phyloP scores from a whole-genome alignment of 305 asterid genomes.

The Fraxinus ornus region DNA sequence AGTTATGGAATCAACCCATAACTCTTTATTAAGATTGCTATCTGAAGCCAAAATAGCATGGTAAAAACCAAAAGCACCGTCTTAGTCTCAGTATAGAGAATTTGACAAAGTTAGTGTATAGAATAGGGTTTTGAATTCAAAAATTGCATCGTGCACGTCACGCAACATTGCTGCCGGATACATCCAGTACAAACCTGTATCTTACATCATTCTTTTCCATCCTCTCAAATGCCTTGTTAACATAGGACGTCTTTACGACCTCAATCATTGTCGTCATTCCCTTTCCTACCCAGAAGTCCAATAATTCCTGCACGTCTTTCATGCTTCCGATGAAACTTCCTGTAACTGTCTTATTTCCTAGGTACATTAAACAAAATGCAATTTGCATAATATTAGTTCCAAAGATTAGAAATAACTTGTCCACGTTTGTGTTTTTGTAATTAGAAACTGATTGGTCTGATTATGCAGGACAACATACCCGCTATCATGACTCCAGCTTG shows the following conservation, averaged over 20 bases:
- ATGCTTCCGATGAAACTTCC: conserved; percentile 48
- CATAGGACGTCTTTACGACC: conserved; percentile 39
- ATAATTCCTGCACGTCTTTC: conserved; percentile 37
- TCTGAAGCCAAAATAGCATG: not conserved
- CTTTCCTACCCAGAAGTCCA: conserved; percentile 39
- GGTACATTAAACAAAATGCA: not conserved
- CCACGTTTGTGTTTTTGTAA: not conserved
- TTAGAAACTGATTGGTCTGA: not conserved
- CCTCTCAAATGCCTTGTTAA: conserved; percentile 39
- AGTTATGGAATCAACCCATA: not conserved
- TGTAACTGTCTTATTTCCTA: conserved; percentile 36
- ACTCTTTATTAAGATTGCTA: not conserved
- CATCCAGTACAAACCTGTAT: conserved; percentile 47
- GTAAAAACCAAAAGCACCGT: not conserved
- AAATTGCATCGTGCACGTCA: not conserved
- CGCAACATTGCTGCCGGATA: conserved; percentile 32
- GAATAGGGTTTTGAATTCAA: not conserved
- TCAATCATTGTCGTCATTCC: conserved; percentile 40
- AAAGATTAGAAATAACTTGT: not conserved
- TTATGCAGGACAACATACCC: conserved; percentile 24
- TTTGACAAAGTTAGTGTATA: not conserved
- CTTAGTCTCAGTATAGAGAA: not conserved
- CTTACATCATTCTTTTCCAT: conserved; percentile 47
- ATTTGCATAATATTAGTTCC: not conserved
- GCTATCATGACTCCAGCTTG: conserved; percentile 25